phyloP scores from a whole-genome alignment of 345 rosid genomes.

The Salix caprea region DNA sequence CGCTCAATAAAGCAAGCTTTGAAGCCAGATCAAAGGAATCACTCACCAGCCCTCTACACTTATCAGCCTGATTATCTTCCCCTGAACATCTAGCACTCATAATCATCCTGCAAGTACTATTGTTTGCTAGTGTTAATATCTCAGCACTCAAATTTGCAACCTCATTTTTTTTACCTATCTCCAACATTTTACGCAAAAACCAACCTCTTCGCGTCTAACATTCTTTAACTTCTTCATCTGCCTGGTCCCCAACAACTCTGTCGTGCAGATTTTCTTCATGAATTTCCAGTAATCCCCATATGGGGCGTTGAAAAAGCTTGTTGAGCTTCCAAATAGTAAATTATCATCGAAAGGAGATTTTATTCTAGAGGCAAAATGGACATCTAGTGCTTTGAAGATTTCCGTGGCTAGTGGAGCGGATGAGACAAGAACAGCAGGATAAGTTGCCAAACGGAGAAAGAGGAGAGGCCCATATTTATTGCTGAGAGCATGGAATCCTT shows the following conservation, averaged over 20 bases:
- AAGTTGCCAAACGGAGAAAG: neutral
- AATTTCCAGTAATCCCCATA: slow-evolving; percentile 47
- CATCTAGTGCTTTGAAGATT: slow-evolving; percentile 15
- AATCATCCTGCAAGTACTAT: slow-evolving; percentile 34
- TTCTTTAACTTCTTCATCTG: slow-evolving; percentile 6
- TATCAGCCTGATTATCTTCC: slow-evolving; percentile 35
- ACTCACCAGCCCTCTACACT: slow-evolving; percentile 22
- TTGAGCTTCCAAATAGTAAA: slow-evolving; percentile 21
- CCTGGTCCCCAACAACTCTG: slow-evolving; percentile 12
- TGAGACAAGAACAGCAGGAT: neutral
- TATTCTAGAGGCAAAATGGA: slow-evolving; percentile 19
- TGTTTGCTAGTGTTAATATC: slow-evolving; percentile 4
- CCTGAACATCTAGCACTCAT: slow-evolving; percentile 37
- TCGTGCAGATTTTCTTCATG: slow-evolving; percentile 37
- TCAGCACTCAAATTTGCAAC: slow-evolving; percentile 9
- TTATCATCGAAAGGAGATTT: slow-evolving; percentile 21
- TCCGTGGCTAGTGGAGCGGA: neutral
- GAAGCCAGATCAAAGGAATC: slow-evolving; percentile 19
- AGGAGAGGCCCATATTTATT: neutral
- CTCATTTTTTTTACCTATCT: slow-evolving; percentile 9
- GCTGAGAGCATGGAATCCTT: slow-evolving; percentile 18
- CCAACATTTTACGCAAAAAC: slow-evolving; percentile 1
- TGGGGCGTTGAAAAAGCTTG: slow-evolving; percentile 26
- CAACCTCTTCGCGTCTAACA: slow-evolving; percentile 14
- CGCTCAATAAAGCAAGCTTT: slow-evolving; percentile 15